Conservation (phyloP, 1,284 basidiomycete species). For the Cystobasidiaceae sp. region DNA sequence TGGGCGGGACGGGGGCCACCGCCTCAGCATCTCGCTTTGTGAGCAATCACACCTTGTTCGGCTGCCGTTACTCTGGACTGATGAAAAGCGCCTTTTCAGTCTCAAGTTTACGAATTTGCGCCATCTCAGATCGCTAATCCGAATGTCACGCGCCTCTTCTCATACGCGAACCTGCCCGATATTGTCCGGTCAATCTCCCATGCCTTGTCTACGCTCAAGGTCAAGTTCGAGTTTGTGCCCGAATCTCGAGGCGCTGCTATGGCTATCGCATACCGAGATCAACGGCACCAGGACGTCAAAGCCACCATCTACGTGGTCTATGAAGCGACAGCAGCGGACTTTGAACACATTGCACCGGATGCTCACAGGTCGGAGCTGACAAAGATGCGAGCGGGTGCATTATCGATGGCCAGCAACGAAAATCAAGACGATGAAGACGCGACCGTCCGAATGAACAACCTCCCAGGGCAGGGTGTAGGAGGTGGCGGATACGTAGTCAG, state of each 20-base stretch:
- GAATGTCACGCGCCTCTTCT: slow-evolving; percentile 37
- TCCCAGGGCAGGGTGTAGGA: slow-evolving; percentile 6
- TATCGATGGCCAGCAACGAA: not conserved
- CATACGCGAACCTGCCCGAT: slow-evolving; percentile 1
- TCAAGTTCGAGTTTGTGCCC: slow-evolving; percentile 8
- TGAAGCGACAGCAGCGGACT: slow-evolving; percentile 22
- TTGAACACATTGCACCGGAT: slow-evolving; percentile 3
- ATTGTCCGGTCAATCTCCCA: slow-evolving; percentile 4
- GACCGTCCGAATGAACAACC: not conserved
- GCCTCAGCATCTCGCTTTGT: not conserved
- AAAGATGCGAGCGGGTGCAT: slow-evolving; percentile 4
- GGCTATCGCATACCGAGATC: slow-evolving; percentile 1
- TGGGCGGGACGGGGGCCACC: slow-evolving; percentile 34
- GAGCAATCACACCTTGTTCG: not conserved
- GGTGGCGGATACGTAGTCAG: slow-evolving; percentile 23
- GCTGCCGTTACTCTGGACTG: not conserved
- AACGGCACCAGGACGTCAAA: slow-evolving; percentile 5
- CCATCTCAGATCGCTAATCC: slow-evolving; percentile 40
- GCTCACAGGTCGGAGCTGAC: not conserved
- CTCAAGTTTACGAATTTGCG: slow-evolving; percentile 38
- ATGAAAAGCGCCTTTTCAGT: slow-evolving; percentile 27
- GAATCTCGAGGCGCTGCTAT: slow-evolving; percentile 13
- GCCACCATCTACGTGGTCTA: slow-evolving; percentile 16
- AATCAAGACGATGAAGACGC: not conserved
- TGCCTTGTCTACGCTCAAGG: not conserved